Evolutionary conservation across 441 rosid species (phyloP).

Genomic region (Melastoma candidum): DNA sequence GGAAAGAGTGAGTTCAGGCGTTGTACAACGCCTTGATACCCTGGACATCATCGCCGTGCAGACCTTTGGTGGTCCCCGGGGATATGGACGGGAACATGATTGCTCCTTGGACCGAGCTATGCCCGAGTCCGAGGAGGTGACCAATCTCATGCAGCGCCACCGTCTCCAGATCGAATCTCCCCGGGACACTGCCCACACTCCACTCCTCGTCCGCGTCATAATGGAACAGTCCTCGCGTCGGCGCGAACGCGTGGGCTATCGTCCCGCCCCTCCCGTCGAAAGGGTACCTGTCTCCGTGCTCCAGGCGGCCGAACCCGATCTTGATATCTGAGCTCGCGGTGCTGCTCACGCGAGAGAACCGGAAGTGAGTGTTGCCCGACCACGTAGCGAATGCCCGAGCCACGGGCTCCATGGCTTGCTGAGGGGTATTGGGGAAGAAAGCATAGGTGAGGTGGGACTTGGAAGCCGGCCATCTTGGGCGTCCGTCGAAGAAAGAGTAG

Average conservation of each 20-base stretch:
- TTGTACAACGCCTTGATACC: not conserved
- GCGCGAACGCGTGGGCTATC: slow-evolving; percentile 20
- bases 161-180: not conserved
- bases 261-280: slow-evolving; percentile 10
- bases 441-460: slow-evolving; percentile 11
- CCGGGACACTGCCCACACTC: not conserved
- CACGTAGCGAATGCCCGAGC: slow-evolving; percentile 11
- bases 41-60: slow-evolving; percentile 4
- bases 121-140: slow-evolving; percentile 6
- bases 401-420: not conserved
- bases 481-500: slow-evolving; percentile 8
- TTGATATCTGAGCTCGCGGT: not conserved
- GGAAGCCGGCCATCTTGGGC: slow-evolving; percentile 8
- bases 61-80: not conserved
- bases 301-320: slow-evolving; percentile 8
- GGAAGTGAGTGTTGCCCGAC: slow-evolving; percentile 7
- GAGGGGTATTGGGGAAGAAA: slow-evolving; percentile 3
- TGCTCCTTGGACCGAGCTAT: slow-evolving; percentile 1
- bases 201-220: slow-evolving; percentile 19
- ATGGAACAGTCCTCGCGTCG: slow-evolving; percentile 15
- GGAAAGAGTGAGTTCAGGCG: not conserved
- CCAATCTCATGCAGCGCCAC: slow-evolving; percentile 11
- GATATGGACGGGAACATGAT: not conserved
- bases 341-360: slow-evolving; percentile 2
- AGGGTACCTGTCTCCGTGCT: slow-evolving; percentile 12